phyloP scores from a whole-genome alignment of 2,329 filamentous ascomycete species.

The Colletotrichum graminicola region DNA sequence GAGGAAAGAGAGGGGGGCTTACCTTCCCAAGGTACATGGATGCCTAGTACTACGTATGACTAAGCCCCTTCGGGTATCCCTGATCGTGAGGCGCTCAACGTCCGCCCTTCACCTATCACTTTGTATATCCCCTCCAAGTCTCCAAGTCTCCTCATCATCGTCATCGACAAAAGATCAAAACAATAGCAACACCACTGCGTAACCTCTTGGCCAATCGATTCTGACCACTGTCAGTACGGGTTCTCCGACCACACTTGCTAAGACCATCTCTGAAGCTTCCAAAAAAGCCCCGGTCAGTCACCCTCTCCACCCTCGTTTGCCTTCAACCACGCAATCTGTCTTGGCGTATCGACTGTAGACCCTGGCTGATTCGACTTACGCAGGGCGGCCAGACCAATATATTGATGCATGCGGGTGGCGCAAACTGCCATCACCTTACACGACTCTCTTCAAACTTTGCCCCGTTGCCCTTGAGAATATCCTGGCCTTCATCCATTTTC shows the following conservation, averaged over 20 bases:
- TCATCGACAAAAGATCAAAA: not conserved
- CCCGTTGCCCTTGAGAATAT: not conserved
- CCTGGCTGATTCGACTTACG: not conserved
- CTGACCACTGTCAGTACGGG: slow-evolving; percentile 10
- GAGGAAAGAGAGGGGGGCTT: slow-evolving; percentile 8
- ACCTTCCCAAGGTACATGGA: too few relatives aligned
- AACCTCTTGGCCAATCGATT: not conserved
- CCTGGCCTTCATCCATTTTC: not conserved
- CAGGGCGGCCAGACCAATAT: slow-evolving; percentile 1
- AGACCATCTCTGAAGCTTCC: not conserved
- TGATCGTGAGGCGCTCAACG: not conserved
- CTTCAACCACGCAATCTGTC: not conserved
- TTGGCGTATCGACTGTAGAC: slow-evolving; percentile 9
- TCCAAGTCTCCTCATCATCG: slow-evolving; percentile 3
- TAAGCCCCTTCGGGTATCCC: not conserved
- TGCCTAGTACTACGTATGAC: not conserved
- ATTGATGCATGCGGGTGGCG: not conserved
- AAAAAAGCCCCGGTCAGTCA: slow-evolving; percentile 10
- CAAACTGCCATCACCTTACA: slow-evolving; percentile 1
- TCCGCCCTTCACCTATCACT: not conserved
- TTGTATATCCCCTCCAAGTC: too few relatives aligned
- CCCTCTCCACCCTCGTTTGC: slow-evolving; percentile 1
- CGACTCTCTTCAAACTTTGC: not conserved
- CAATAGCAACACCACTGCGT: not conserved
- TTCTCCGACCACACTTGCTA: slow-evolving; percentile 8